phyloP scores from a whole-genome alignment of 75 land plant genomes.

The Pinus taeda region DNA sequence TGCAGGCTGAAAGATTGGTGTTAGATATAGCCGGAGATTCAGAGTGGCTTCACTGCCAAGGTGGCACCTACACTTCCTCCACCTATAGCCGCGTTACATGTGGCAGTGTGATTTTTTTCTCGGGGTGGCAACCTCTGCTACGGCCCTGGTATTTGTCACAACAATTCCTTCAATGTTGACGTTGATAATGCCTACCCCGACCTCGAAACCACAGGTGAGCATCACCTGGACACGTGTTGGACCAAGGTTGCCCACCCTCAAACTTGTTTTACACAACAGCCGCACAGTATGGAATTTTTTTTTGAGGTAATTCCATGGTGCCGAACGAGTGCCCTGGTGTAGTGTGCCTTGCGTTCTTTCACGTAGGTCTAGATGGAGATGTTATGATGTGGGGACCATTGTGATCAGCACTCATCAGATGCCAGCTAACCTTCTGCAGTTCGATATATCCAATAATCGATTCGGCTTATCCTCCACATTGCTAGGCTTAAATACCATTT shows the following conservation, averaged over 20 bases:
- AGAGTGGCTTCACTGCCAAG: slow-evolving; percentile 15
- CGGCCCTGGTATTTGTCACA: slow-evolving; percentile 10
- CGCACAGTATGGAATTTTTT: slow-evolving; percentile 15
- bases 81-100: slow-evolving; percentile 11
- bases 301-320: slow-evolving; percentile 38
- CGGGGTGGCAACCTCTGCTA: slow-evolving; percentile 1
- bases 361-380: slow-evolving; percentile 4
- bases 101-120: slow-evolving; percentile 5
- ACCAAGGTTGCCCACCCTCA: slow-evolving; percentile 21
- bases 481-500: no score
- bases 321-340: background rate
- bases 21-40: slow-evolving; percentile 19
- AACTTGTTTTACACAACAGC: slow-evolving; percentile 19
- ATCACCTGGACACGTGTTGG: background rate
- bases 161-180: slow-evolving; percentile 8
- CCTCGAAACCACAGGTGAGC: background rate
- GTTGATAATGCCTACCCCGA: background rate
- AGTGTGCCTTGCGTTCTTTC: slow-evolving; percentile 21
- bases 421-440: no score
- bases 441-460: no score
- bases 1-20: slow-evolving; percentile 1
- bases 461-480: no score
- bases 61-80: slow-evolving; percentile 2
- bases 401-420: no score
- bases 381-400: no score